Base-by-base conservation (phyloP, 1,284 basidiomycete species). In the Tylopilus sp. region DNA sequence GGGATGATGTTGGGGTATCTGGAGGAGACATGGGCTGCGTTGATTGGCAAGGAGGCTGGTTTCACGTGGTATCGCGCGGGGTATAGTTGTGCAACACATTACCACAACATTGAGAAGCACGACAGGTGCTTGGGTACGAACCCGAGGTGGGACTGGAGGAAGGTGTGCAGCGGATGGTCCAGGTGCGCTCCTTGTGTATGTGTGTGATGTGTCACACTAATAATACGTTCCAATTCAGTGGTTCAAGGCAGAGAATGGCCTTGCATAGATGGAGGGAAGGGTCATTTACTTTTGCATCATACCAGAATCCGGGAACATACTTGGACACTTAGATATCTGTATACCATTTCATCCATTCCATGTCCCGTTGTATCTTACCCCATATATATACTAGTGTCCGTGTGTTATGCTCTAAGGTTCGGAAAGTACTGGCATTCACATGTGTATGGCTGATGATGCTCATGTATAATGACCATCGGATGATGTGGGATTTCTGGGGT, bases 51-150 rank as follows among this genome's bases (percentile, higher is more conserved):
- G 78, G 90, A 95, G 77, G 89, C 93, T n/a, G 90, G 91, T 21
- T 95, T 99, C 75, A 98, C 95, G n/a, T 86, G 87, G 65, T 96
- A 91, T 81, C 90, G 93, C 73, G 94, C 98, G 37, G 88, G 88
- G 29, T 95, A 90, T 78, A 89, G 87, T 57, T 92, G 90, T 78
- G 88, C 87, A 33, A 85, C 83, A 70, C 87, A 96, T 74, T 98
- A 93, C 85, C 93, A 97, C 81, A 98, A 98, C 79, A 96, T 97
- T 64, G 97, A 99, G 83, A 96, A 83, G 95, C 97, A 16, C 86
- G 96, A 73, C 84, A 95, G 66, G 88, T 98, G 70, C 85, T 99
- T 48, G 96, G 94, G 6, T 99, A 99, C 81, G 94, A 95, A 78
- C 98, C 97, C 1, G 83, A 95, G 66, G 90, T 98, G 21, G 93